phyloP scores from a whole-genome alignment of 2,329 filamentous ascomycete genomes.

The Epichloe sylvatica region DNA sequence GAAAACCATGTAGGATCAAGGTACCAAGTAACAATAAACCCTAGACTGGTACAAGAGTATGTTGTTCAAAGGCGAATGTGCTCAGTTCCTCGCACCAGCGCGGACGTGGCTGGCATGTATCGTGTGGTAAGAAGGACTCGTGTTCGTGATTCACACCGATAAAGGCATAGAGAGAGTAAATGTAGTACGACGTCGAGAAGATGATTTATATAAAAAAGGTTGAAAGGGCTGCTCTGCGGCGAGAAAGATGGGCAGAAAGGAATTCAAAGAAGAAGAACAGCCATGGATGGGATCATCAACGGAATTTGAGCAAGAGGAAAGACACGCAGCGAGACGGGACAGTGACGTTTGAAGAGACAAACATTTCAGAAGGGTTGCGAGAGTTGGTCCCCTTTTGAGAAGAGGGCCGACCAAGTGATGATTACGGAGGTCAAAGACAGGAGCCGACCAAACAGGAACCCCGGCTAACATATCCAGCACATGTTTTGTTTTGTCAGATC shows the following conservation, averaged over 20 bases:
- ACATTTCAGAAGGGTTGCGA: constrained; percentile 4
- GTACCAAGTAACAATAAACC: constrained; percentile 1
- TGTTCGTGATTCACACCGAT: constrained; percentile 4
- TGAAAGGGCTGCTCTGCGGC: background rate
- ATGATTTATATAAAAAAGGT: background rate
- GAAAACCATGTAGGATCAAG: background rate
- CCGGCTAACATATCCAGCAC: constrained; percentile 3
- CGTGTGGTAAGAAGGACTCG: constrained; percentile 3
- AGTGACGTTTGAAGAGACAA: constrained; percentile 1
- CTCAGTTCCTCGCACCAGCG: background rate
- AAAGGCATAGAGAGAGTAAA: background rate
- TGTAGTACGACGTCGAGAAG: constrained; percentile 4
- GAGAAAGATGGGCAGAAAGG: background rate
- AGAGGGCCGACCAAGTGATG: constrained; percentile 2
- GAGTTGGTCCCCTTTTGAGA: constrained; percentile 6
- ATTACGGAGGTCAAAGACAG: background rate
- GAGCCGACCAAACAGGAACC: constrained; percentile 2
- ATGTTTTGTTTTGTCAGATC: constrained; percentile 1
- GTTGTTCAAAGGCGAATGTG: background rate
- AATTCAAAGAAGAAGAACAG: background rate
- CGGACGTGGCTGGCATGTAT: constrained; percentile 3
- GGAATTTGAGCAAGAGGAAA: background rate
- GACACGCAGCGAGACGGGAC: background rate
- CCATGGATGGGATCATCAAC: background rate
- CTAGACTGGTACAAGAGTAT: background rate